Evolutionary conservation across 257 asterid genomes (phyloP).

Genomic region (Penstemon barbatus): DNA sequence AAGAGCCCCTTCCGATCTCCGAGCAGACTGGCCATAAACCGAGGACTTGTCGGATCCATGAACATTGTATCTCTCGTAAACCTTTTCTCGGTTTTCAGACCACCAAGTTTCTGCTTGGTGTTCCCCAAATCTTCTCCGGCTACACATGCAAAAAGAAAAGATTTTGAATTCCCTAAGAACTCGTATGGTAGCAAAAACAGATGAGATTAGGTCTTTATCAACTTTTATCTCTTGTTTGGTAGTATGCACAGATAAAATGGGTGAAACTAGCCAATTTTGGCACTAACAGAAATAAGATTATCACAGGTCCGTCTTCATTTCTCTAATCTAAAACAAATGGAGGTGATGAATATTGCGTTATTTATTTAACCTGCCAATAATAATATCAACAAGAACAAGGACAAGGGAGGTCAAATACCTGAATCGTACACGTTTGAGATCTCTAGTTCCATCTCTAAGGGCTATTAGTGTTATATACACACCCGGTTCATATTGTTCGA

Average conservation of each 20-base stretch:
- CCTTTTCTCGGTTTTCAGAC: constrained; percentile 96
- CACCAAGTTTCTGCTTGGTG: constrained; percentile 99
- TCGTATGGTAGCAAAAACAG: too few species aligned
- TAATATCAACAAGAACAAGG: background rate
- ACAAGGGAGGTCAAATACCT: constrained; percentile 46
- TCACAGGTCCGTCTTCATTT: background rate
- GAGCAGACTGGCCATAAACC: constrained; percentile 63
- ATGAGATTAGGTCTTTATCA: too few species aligned
- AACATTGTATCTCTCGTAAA: constrained; percentile 78
- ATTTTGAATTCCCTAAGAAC: too few species aligned
- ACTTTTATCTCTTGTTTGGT: too few species aligned
- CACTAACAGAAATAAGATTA: background rate
- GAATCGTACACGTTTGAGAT: constrained; percentile 97
- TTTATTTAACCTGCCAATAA: too few species aligned
- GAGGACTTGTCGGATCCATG: constrained; percentile 86
- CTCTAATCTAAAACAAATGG: too few species aligned
- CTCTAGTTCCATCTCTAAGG: constrained; percentile 90
- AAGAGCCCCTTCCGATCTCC: constrained; percentile 68
- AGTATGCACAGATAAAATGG: too few species aligned
- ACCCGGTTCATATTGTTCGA: constrained; percentile 89
- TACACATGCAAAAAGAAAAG: constrained; percentile 24
- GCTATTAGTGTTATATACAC: constrained; percentile 88
- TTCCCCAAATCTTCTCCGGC: constrained; percentile 96
- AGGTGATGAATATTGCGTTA: too few species aligned
- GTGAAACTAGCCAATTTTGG: background rate